Percentiles rank a stretch among this genome's conserved stretches.
These are phyloP conservation scores for Sideroxylon spinosum DNA, from an alignment of 179 eudicot species.

Conservation along the genomic window DNA sequence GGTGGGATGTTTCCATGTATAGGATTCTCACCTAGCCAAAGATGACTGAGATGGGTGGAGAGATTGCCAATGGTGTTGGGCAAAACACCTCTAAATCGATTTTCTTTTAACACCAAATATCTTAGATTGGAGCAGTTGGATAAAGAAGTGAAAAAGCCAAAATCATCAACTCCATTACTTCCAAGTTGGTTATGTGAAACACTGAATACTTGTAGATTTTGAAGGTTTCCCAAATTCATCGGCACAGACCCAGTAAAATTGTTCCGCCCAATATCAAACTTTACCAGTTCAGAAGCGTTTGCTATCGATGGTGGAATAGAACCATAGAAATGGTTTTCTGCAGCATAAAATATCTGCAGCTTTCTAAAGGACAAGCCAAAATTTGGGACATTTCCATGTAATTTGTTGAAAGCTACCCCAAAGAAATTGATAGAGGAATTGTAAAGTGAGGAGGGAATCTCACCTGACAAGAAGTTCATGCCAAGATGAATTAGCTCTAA, in stretches of 20 bases:
- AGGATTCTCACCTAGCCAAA: not conserved
- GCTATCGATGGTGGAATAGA: slow-evolving; percentile 12
- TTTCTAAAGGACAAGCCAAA: not conserved
- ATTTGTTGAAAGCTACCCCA: slow-evolving; percentile 1
- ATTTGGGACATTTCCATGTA: not conserved
- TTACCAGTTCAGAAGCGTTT: slow-evolving; percentile 9
- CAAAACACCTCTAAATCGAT: slow-evolving; percentile 3
- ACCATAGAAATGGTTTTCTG: not conserved
- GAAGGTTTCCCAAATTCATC: slow-evolving; percentile 8
- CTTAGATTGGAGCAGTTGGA: not conserved
- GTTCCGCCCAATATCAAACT: not conserved
- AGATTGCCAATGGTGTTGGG: not conserved
- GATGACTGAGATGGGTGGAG: not conserved
- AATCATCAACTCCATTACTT: not conserved
- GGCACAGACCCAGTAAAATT: not conserved
- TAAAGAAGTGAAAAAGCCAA: not conserved
- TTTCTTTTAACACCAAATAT: not conserved
- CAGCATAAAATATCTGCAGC: not conserved
- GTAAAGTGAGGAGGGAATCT: slow-evolving; percentile 13
- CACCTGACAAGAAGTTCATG: slow-evolving; percentile 8
- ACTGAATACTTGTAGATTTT: not conserved
- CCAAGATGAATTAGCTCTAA: not conserved
- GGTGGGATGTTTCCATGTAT: slow-evolving; percentile 9
- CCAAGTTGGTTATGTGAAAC: not conserved
- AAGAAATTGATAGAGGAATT: not conserved